Base-by-base conservation (phyloP, 148 eudicot species). In the Salicornia ramosissima region DNA sequence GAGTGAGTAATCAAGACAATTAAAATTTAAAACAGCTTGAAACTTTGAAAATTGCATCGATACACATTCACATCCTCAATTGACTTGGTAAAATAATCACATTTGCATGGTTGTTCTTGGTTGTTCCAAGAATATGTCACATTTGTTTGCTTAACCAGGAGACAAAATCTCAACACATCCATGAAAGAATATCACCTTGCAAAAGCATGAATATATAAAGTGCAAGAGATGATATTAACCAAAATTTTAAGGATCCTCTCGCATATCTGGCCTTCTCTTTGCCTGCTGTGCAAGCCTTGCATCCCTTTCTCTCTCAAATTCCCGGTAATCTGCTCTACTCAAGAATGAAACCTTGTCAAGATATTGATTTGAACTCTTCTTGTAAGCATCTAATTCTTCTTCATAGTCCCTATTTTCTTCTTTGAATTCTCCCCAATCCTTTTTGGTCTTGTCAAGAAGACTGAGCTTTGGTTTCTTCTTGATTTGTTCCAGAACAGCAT, bases 401-500 rank as follows among this genome's bases (percentile, higher is more conserved):
- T 90, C 98, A 80, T 88, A 56, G 50, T 95, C 92, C 78, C 70
- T 88, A 77, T 88, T 79, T 72, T 94, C 98, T 39, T 84, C 96
- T 82, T 94, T 94, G 75, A 79, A 94, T 71, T 86, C 97, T 36
- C 97, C 97, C 98, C 98, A 94, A 72, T 94, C 98, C 79, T 87
- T 94, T 79, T 94, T 94, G 5, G 98, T 94, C 84, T 94, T 94
- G 80, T 94, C 98, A 22, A 94, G 96, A 68, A 94, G 91, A 77
- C 88, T 94, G 14, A 88, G 88, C 71, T 90, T 94, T 56, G 80
- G 97, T 70, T 90, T 94, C 83, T 94, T 94, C 78, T 81, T 94
- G 7, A 94, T 86, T 73, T 94, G 97, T 69, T 94, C 98, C 57
- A 94, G 89, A 76, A 94, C 75, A n/a, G 85, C 77, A 78, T 94